These are phyloP conservation scores for Colletotrichum incanum DNA, from an alignment of 2,329 filamentous ascomycete species.

Conservation along the genomic window DNA sequence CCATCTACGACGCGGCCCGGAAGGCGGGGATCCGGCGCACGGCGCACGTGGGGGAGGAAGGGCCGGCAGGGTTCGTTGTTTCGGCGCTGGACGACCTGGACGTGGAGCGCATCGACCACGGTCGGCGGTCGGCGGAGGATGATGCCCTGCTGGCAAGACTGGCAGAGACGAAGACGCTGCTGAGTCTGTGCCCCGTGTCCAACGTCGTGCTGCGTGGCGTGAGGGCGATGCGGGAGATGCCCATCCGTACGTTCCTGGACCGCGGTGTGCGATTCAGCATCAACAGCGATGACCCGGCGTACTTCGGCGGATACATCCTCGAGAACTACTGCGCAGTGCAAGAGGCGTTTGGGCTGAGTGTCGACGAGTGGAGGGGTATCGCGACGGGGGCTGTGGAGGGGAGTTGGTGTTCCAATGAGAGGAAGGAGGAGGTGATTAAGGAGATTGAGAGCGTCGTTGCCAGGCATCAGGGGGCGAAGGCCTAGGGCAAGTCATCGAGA, in stretches of 20 bases:
- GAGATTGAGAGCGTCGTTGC: conserved; percentile 55
- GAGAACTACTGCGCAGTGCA: conserved; percentile 85
- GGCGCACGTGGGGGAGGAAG: conserved; percentile 84
- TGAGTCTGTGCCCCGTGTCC: conserved; percentile 40
- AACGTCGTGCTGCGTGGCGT: conserved; percentile 53
- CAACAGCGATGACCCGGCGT: conserved; percentile 83
- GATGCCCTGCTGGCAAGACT: conserved; percentile 71
- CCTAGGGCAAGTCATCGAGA: not conserved
- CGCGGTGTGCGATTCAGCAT: conserved; percentile 78
- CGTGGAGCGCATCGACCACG: conserved; percentile 81
- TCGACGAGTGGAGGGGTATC: conserved; percentile 78
- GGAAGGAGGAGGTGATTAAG: conserved; percentile 72
- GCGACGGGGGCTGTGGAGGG: conserved; percentile 74
- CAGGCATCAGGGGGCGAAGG: conserved; percentile 11
- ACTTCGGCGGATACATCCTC: conserved; percentile 82
- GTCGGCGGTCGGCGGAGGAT: conserved; percentile 76
- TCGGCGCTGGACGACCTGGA: conserved; percentile 74
- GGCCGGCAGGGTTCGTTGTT: conserved; percentile 76
- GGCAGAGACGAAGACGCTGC: conserved; percentile 69
- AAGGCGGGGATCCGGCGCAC: conserved; percentile 71
- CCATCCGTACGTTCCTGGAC: conserved; percentile 75
- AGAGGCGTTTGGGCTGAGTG: conserved; percentile 75
- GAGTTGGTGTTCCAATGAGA: conserved; percentile 74
- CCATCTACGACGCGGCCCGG: conserved; percentile 70
- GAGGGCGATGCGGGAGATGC: conserved; percentile 55